These are phyloP conservation scores for Casuarina cunninghamiana DNA, from an alignment of 306 rosid species.

Conservation along the genomic window DNA sequence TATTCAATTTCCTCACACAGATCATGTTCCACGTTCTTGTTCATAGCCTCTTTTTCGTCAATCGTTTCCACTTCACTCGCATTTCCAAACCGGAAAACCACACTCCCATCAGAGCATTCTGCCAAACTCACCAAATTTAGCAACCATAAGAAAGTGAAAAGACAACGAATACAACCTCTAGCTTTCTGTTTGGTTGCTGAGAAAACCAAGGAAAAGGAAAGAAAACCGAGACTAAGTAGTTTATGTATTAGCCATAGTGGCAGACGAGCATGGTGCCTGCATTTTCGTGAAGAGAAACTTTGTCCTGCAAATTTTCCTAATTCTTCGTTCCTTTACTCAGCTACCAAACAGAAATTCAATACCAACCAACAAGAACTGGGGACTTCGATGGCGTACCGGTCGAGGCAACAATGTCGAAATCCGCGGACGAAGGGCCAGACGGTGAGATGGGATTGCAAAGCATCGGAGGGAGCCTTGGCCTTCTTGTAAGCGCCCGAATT, in stretches of 20 bases:
- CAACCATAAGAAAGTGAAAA: neutral
- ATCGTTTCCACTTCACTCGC: slow-evolving; percentile 36
- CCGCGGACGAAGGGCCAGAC: slow-evolving; percentile 37
- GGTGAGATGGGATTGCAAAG: slow-evolving; percentile 33
- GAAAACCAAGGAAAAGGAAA: neutral
- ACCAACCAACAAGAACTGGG: slow-evolving; percentile 13
- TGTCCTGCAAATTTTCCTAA: neutral
- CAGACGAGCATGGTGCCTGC: neutral
- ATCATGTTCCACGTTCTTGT: slow-evolving; percentile 26
- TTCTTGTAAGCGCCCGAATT: slow-evolving; percentile 20
- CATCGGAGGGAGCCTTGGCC: slow-evolving; percentile 22
- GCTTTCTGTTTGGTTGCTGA: neutral
- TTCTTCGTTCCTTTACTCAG: neutral
- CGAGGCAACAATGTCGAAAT: slow-evolving; percentile 40
- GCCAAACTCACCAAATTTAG: slow-evolving; percentile 36
- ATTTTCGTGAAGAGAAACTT: neutral
- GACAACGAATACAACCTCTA: neutral
- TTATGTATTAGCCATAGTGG: too few species aligned
- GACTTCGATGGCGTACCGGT: slow-evolving; percentile 36
- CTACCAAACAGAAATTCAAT: slow-evolving; percentile 19
- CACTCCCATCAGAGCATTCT: slow-evolving; percentile 61
- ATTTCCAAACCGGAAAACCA: slow-evolving; percentile 52
- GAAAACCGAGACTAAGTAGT: neutral
- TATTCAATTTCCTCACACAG: slow-evolving; percentile 29
- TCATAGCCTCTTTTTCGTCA: slow-evolving; percentile 14